Base-by-base conservation (phyloP, 441 rosid species). In the Raphanus hybrid region DNA sequence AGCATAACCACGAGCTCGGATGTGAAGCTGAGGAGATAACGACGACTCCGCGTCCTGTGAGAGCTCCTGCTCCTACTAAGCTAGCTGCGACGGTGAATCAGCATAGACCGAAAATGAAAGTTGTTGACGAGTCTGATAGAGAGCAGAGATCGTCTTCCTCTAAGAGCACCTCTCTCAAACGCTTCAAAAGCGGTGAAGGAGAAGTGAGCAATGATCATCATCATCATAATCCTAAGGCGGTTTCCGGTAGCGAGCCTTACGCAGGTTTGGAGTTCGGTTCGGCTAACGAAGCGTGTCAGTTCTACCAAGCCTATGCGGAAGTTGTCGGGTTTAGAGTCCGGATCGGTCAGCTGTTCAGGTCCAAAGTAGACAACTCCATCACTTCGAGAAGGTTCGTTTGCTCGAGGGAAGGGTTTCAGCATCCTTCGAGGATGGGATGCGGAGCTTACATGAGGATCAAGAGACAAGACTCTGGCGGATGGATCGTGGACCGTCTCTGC, bases 321-420 rank as follows among this genome's bases (percentile, higher is more conserved):
- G 78, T 76, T 74, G 80, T 73, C 8, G 97, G 98, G 57, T 91
- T 91, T 81, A 84, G 87, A 80, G 84, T 90, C 77, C 85, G 91
- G 76, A 91, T 89, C 1, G 92, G 97, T 78, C 98, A 93, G 82
- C 63, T 91, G 84, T 93, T 93, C 69, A 92, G 91, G 26, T 90
- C 95, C 2, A 93, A 90, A 81, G 84, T 82, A 32, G 94, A 90
- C 63, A 92, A 91, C 3, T 90, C 91, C 0, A 84, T 93, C 71
- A 93, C 98, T n/a, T 93, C 95, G n/a, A 67, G 97, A 75, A 80
- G 90, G 73, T 93, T 93, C 81, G 98, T 93, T 63, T 93, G 95
- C 82, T 93, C 94, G 0, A 93, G 86, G 80, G 98, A 93, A 88
- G 97, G 98, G 54, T 90, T 90, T 86, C 91, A 91, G 80, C 98